phyloP scores from a whole-genome alignment of 768 basidiomycete species.

The Pisolithus albus region DNA sequence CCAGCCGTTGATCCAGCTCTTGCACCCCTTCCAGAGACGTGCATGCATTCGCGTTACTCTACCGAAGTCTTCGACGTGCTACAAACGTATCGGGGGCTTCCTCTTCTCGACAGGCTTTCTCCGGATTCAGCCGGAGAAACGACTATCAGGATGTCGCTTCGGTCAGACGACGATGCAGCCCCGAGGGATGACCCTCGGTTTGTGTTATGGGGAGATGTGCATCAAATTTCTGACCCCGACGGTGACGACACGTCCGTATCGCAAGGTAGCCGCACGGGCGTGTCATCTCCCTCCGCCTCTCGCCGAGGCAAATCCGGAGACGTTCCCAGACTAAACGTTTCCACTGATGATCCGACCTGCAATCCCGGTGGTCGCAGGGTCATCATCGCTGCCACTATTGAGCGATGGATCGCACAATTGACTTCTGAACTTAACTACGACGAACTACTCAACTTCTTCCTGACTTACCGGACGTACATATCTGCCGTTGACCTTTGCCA shows the following conservation, averaged over 20 bases:
- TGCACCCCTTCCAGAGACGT: slow-evolving; percentile 40
- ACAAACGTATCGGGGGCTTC: slow-evolving; percentile 73
- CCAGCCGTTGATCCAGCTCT: slow-evolving; percentile 21
- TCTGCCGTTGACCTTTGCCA: slow-evolving; percentile 72
- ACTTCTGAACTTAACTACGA: slow-evolving; percentile 84
- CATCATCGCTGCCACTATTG: slow-evolving; percentile 85
- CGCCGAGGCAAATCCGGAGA: slow-evolving; percentile 26
- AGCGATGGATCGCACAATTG: slow-evolving; percentile 88
- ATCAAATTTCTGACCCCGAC: slow-evolving; percentile 23
- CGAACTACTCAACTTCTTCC: slow-evolving; percentile 83
- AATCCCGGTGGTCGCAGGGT: slow-evolving; percentile 29
- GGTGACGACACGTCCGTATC: slow-evolving; percentile 36
- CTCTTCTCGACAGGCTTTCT: slow-evolving; percentile 60
- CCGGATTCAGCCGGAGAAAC: slow-evolving; percentile 51
- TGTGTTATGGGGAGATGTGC: slow-evolving; percentile 78
- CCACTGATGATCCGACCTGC: slow-evolving; percentile 24
- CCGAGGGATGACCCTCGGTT: slow-evolving; percentile 87
- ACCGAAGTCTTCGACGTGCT: slow-evolving; percentile 75
- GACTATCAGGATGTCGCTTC: slow-evolving; percentile 67
- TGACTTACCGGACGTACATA: slow-evolving; percentile 86
- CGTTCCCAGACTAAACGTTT: slow-evolving; percentile 23
- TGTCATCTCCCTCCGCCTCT: slow-evolving; percentile 35
- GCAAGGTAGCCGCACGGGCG: slow-evolving; percentile 32
- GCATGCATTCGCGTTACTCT: slow-evolving; percentile 57
- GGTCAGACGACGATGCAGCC: slow-evolving; percentile 57